Conservation (phyloP, 257 asterid species). For the Orobanche coerulescens region DNA sequence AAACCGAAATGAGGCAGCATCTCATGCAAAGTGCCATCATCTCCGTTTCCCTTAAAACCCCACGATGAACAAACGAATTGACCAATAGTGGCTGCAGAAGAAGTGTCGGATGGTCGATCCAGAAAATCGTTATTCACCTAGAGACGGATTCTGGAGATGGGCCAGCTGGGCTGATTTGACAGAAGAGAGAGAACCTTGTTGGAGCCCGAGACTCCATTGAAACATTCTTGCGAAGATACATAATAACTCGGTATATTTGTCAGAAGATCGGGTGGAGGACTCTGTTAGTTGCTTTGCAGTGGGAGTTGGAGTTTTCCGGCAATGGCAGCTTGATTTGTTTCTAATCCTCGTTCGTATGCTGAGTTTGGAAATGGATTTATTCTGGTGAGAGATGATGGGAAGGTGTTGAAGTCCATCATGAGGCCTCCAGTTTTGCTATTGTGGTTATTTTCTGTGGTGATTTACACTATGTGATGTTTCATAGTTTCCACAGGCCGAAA, state of each 20-base stretch:
- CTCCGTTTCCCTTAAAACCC: constrained; percentile 34
- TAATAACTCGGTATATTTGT: constrained; percentile 29
- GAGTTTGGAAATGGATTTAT: constrained; percentile 40
- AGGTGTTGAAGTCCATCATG: constrained; percentile 59
- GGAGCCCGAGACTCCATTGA: constrained; percentile 45
- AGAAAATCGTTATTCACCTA: constrained; percentile 33
- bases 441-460: constrained; percentile 40
- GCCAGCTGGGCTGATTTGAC: constrained; percentile 90
- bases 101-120: constrained; percentile 37
- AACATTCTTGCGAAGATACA: constrained; percentile 44
- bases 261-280: constrained; percentile 37
- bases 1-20: constrained; percentile 48
- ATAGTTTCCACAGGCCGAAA: neutral
- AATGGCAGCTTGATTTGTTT: constrained; percentile 30
- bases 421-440: constrained; percentile 48
- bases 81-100: constrained; percentile 31
- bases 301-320: constrained; percentile 40
- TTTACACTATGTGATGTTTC: constrained; percentile 1
- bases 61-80: constrained; percentile 38
- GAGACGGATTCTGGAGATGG: constrained; percentile 48
- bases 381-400: constrained; percentile 32
- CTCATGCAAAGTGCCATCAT: constrained; percentile 30
- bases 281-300: constrained; percentile 51
- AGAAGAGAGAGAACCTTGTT: constrained; percentile 97
- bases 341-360: constrained; percentile 30